Percentiles rank a stretch among this genome's conserved stretches.
Evolutionary conservation across 2,329 filamentous ascomycete genomes (phyloP).

Genomic region (Herpotrichia juniperi): DNA sequence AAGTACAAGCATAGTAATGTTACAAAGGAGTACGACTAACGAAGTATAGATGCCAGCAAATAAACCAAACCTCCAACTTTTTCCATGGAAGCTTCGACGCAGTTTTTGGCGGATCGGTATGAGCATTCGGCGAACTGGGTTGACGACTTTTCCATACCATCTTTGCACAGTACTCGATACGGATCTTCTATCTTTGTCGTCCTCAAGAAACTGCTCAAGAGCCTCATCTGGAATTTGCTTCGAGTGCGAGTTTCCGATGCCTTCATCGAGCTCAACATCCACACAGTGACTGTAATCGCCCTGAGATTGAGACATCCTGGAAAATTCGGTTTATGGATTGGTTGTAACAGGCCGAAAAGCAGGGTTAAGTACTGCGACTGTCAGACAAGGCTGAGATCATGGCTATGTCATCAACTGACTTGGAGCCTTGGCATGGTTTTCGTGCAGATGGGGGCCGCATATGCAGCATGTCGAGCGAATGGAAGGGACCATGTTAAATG

Average conservation of each 20-base stretch:
- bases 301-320: constrained; percentile 8
- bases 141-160: background rate
- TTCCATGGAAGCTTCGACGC: background rate
- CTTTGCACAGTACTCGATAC: background rate
- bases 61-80: background rate
- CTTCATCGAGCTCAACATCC: background rate
- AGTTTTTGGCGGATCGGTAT: background rate
- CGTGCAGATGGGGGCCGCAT: no score
- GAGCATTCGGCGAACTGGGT: background rate
- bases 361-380: no score
- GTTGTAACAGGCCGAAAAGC: no score
- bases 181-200: background rate
- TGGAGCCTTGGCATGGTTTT: no score
- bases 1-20: background rate
- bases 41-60: background rate
- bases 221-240: background rate
- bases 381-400: no score
- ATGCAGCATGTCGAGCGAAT: no score
- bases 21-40: background rate
- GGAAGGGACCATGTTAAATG: no score
- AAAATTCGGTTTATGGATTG: constrained; percentile 5
- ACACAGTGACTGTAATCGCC: background rate
- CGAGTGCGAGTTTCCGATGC: background rate
- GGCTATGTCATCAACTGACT: no score
- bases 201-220: background rate